Percentiles rank a stretch among this genome's conserved stretches.
phyloP scores from a whole-genome alignment of 148 eudicot genomes.

The Persicaria tinctoria region DNA sequence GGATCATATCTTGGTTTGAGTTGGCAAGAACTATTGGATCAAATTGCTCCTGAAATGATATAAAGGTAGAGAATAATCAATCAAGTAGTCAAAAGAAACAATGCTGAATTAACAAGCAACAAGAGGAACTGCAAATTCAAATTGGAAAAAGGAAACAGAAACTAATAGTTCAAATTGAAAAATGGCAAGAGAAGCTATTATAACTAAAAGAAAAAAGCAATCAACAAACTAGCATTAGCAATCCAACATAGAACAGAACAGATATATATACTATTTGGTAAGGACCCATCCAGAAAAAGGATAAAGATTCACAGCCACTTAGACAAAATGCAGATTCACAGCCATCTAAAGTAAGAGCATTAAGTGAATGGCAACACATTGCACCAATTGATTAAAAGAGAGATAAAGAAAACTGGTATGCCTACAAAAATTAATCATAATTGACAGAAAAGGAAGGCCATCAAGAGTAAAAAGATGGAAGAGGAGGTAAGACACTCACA shows the following conservation, averaged over 20 bases:
- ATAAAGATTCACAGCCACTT: not conserved
- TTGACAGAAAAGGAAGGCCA: not conserved
- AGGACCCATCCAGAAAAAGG: not conserved
- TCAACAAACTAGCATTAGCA: not conserved
- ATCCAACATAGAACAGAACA: not conserved
- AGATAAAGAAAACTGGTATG: not conserved
- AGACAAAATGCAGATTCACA: not conserved
- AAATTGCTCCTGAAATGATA: constrained; percentile 49
- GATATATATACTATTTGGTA: not conserved
- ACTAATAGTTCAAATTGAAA: not conserved
- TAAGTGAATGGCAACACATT: not conserved
- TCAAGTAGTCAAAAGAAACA: not conserved
- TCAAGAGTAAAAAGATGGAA: constrained; percentile 9
- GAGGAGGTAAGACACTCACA: constrained; percentile 29
- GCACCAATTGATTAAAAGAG: not conserved
- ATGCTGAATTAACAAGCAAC: not conserved
- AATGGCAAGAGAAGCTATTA: too few species aligned
- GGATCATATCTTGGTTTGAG: constrained; percentile 61
- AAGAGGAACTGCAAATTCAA: not conserved
- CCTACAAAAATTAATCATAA: not conserved
- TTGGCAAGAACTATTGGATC: constrained; percentile 55
- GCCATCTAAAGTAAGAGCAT: not conserved
- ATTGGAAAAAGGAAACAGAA: not conserved
- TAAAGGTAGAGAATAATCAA: not conserved
- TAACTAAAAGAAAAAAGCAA: not conserved